Evolutionary conservation across 495 filamentous ascomycete species (phyloP).

Genomic region (Poronia punctata): DNA sequence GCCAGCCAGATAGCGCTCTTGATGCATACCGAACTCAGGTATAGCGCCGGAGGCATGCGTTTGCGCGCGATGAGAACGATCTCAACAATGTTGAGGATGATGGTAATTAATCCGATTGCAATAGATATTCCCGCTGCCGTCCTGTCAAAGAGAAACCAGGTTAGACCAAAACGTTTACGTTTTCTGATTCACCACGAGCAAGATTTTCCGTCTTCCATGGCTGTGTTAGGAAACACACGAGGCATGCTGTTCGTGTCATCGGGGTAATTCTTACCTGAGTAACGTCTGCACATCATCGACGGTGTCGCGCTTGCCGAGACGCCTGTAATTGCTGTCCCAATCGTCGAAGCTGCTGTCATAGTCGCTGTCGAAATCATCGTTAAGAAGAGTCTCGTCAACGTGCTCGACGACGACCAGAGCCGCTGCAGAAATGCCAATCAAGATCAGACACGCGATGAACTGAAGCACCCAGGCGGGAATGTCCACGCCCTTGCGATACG

Average conservation of each 20-base stretch:
- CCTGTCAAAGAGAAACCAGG: constrained; percentile 3
- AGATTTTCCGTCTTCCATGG: too few species aligned
- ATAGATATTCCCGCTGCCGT: constrained; percentile 12
- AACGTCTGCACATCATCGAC: too few species aligned
- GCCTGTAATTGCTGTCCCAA: background rate
- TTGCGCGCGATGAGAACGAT: constrained; percentile 16
- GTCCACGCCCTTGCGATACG: constrained; percentile 18
- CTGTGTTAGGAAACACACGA: too few species aligned
- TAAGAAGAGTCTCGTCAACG: too few species aligned
- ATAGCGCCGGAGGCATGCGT: constrained; percentile 14
- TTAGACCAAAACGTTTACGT: too few species aligned
- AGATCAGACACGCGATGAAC: constrained; percentile 13
- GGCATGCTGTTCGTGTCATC: background rate
- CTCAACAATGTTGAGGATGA: constrained; percentile 18
- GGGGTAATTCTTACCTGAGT: background rate
- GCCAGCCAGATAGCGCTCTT: constrained; percentile 17
- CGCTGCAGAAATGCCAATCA: constrained; percentile 10
- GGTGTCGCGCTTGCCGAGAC: constrained; percentile 8
- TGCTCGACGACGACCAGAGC: constrained; percentile 6
- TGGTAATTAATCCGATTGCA: constrained; percentile 12
- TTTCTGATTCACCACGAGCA: too few species aligned
- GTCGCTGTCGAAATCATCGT: too few species aligned
- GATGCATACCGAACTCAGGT: constrained; percentile 13
- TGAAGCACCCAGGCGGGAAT: constrained; percentile 18
- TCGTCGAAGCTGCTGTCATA: too few species aligned